Evolutionary conservation across 2,329 filamentous ascomycete genomes (phyloP), one percentile per base, ranked within the genome.

Genomic region (Fusarium goolgardi): DNA sequence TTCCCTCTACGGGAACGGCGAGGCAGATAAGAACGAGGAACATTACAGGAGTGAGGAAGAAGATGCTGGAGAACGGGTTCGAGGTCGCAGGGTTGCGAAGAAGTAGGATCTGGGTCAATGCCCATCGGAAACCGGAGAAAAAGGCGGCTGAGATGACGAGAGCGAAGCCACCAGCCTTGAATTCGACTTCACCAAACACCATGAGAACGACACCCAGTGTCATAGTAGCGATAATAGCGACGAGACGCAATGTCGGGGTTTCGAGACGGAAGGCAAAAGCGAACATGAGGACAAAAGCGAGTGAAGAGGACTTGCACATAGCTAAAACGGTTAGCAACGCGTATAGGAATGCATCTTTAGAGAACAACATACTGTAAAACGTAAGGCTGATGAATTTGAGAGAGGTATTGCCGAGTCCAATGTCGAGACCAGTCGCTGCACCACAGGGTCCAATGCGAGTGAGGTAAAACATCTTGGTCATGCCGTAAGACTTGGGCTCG

Each of bases 31-130:
- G 85, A 21, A 91, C 91, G 67, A 91, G 44, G 75, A 99, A 99
- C 96, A 99, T 99, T 80, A 97, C 88, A 2, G 96, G 96, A 1
- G 94, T 94, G n/a, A 99, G 88, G 80, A 94, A 97, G 81, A 98
- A 97, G 71, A 99, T 97, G 72, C 92, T 96, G 16, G 93, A 95
- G 79, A 99, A 98, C 0, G 96, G 96, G 75, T 99, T 99, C 44
- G 92, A 93, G 0, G 96, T 99, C 21, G 96, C 94, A 2, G 94
- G 94, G 79, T 97, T 97, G 71, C 94, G 91, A 29, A 98, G 88
- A 9, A 99, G 88, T 6, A 99, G 88, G 63, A 99, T 97, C 77
- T 99, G 96, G 0, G 96, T 98, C n/a, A 99, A 83, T n/a, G 89
- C 93, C 96, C 96, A 99, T 73, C 96, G 91, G 82, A 99, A 97